Evolutionary conservation across 805 yeast species (phyloP).

Genomic region (Nakazawaea peltata): DNA sequence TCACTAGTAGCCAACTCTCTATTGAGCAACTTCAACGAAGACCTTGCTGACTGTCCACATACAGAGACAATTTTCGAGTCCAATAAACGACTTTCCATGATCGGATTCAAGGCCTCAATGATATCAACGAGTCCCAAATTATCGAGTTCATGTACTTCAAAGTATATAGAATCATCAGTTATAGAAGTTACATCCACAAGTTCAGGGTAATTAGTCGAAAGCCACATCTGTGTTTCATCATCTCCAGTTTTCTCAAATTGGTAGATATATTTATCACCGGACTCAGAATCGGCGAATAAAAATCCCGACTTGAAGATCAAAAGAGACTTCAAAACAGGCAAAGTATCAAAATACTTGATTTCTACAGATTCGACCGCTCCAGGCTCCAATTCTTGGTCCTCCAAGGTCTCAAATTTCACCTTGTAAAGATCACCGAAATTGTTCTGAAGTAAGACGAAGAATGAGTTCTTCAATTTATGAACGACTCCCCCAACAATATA

Average conservation of each 20-base stretch:
- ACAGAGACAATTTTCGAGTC: slow-evolving; percentile 27
- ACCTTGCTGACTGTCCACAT: slow-evolving; percentile 34
- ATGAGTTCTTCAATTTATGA: slow-evolving; percentile 56
- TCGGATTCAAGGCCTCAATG: slow-evolving; percentile 44
- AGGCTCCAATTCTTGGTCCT: slow-evolving; percentile 25
- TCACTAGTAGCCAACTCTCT: slow-evolving; percentile 56
- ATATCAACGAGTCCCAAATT: slow-evolving; percentile 55
- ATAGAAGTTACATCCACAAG: slow-evolving; percentile 16
- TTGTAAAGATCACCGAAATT: slow-evolving; percentile 72
- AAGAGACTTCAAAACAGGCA: slow-evolving; percentile 49
- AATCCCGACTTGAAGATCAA: slow-evolving; percentile 69
- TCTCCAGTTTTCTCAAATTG: slow-evolving; percentile 76
- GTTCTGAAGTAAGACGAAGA: slow-evolving; percentile 66
- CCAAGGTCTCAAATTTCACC: slow-evolving; percentile 41
- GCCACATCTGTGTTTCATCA: slow-evolving; percentile 28
- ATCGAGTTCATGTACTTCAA: slow-evolving; percentile 30
- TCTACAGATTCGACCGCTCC: slow-evolving; percentile 31
- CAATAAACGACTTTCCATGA: slow-evolving; percentile 31
- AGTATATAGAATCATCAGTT: slow-evolving; percentile 11
- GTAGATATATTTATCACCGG: slow-evolving; percentile 58
- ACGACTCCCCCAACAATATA: slow-evolving; percentile 48
- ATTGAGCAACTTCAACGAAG: slow-evolving; percentile 38
- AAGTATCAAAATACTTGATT: slow-evolving; percentile 71
- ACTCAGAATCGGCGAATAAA: slow-evolving; percentile 56
- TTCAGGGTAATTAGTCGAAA: slow-evolving; percentile 25